Conservation (phyloP, 495 filamentous ascomycete species). For the Tuber microsphaerosporum region DNA sequence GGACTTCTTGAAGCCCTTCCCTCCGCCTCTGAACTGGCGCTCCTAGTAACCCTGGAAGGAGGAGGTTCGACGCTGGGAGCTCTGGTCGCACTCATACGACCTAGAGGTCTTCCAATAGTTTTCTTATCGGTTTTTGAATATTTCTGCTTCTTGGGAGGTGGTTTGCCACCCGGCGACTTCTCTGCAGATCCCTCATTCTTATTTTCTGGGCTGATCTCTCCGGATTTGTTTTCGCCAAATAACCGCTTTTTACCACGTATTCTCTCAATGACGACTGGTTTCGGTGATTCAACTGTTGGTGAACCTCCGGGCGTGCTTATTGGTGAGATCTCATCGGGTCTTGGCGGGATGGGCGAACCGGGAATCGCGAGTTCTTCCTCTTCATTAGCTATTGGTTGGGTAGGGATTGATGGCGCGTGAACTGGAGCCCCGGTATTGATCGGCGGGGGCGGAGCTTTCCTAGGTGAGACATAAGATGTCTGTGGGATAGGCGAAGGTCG, state of each 20-base stretch:
- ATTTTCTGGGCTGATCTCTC: slow-evolving; percentile 12
- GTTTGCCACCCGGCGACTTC: slow-evolving; percentile 25
- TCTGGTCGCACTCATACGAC: background rate
- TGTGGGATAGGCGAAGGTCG: slow-evolving; percentile 22
- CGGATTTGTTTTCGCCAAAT: slow-evolving; percentile 24
- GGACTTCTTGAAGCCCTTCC: background rate
- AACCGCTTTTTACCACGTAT: slow-evolving; percentile 28
- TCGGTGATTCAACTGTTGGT: slow-evolving; percentile 26
- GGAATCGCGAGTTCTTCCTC: slow-evolving; percentile 20
- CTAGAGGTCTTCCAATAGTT: slow-evolving; percentile 10
- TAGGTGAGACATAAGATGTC: slow-evolving; percentile 15
- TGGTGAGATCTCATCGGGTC: slow-evolving; percentile 40
- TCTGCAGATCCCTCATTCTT: slow-evolving; percentile 13
- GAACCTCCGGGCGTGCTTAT: slow-evolving; percentile 40
- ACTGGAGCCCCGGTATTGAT: slow-evolving; percentile 24
- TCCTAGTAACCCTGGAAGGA: background rate
- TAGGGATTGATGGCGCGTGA: slow-evolving; percentile 5
- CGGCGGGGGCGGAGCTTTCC: slow-evolving; percentile 34
- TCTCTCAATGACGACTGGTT: slow-evolving; percentile 19
- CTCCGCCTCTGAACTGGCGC: background rate
- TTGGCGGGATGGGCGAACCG: slow-evolving; percentile 38
- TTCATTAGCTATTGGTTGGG: slow-evolving; percentile 13
- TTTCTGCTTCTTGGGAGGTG: slow-evolving; percentile 29
- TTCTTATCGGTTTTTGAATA: slow-evolving; percentile 29
- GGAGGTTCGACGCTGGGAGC: background rate